Base-by-base conservation (phyloP, 73 alveolate genomes). In the Paramecium bursaria region DNA sequence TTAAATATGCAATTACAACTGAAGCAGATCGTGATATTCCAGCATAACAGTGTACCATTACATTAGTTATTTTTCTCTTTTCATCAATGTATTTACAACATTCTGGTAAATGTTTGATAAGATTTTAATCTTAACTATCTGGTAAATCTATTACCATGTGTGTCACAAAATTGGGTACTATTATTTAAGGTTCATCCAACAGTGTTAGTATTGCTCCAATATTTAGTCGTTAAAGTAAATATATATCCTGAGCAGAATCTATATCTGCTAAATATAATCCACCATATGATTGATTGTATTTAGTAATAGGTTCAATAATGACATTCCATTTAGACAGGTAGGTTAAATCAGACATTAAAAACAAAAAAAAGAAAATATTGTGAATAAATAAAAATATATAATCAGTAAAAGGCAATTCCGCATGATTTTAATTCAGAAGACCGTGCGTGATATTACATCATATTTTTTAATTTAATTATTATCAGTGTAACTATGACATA, bases 21-120 rank as follows among this genome's bases (percentile, higher is more conserved):
- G 92, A 17, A 44, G 91, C 75, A 31, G 92, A 50, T 26, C 94
- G 54, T 3, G 91, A 88, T 13, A 55, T 74, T 3, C 94, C 93
- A 22, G 74, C 85, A 27, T 79, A 60, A 35, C 91, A 90, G 75
- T 90, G 89, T 42, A 86, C 87, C 48, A 75, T 77, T 29, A 86
- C 46, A 47, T 75, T 74, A 31, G 46, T 60, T 17, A 60, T 31
- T 39, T 57, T 14, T 39, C 60, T 0, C 15, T 67, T 31, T 1
- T 42, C 22, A 15, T 67, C 82, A 15, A 39, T 67, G 22, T 39
- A 67, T 0, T 33, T 10, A 23, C 19, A 35, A n/a, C 60, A 67
- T 0, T 17, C 1, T 25, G 0, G 31, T 21, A 39, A 67, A 21
- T 39, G 48, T 17, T 67, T 25, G 10, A 19, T 10, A 21, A 39